Evolutionary conservation across 192 early-diverging fungal genomes (phyloP), one percentile per base, ranked within the genome.

Genomic region (Chytriomyces hyalinus): DNA sequence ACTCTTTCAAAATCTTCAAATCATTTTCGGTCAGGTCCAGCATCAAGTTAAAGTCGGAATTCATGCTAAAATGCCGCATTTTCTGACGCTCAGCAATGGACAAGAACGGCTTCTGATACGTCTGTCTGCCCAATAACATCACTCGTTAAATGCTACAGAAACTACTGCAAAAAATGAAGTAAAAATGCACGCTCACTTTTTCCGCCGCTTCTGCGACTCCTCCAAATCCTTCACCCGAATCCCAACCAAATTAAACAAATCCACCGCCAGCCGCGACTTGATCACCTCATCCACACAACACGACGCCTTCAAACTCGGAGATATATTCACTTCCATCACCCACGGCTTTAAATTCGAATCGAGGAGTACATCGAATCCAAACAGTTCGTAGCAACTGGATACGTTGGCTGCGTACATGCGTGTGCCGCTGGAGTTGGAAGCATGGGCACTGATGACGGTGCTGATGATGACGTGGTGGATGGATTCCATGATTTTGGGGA

Each of bases 251-350:
- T 87, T 87, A 64, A 87, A 78, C 50, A 87, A 62, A 67, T 87
- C 86, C 0, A 74, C 65, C 10, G 81, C 79, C 36, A 87, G 22
- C 36, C 49, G 47, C 49, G 75, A 67, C 67, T 87, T 87, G 48
- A 87, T 61, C 15, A 48, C 72, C 11, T 61, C 70, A 53, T 87
- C 86, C 79, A 85, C 62, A 17, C 80, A 77, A 43, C 80, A 80
- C 3, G 78, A 79, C 9, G 80, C 79, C 67, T 87, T 87, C 45
- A 89, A 67, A 6, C 71, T 77, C 11, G 88, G 88, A 8, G 85
- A 85, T 4, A 88, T 88, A 67, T 89, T 89, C 26, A 89, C 88
- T 63, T 89, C 87, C 76, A 89, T 89, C 59, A 89, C 64, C 88
- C 88, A 89, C 51, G 88, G 88, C 45, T 86, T 75, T 53, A 89